Conservation (phyloP, 2,329 filamentous ascomycete genomes). For the Cladophialophora carrionii region DNA sequence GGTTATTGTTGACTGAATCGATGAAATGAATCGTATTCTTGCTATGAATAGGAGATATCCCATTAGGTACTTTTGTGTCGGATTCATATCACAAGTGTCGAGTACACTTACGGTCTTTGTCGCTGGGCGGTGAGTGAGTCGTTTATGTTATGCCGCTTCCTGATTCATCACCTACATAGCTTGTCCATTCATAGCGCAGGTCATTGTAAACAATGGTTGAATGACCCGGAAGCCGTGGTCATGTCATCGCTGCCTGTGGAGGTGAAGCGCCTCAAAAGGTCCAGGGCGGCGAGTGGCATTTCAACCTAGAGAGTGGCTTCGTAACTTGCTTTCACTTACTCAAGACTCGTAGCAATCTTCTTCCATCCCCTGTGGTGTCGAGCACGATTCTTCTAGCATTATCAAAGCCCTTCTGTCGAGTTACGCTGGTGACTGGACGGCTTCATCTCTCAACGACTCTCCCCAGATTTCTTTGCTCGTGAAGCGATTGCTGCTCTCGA, state of each 20-base stretch:
- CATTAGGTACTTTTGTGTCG: background rate
- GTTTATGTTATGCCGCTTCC: background rate
- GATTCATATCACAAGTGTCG: background rate
- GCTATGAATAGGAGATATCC: background rate
- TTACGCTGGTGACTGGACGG: background rate
- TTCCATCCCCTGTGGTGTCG: background rate
- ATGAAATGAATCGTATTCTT: background rate
- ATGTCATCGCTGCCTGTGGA: background rate
- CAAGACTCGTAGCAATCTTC: background rate
- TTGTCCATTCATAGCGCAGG: background rate
- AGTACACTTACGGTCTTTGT: background rate
- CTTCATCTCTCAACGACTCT: background rate
- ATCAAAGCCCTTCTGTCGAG: background rate
- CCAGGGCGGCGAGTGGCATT: background rate
- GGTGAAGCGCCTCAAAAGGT: background rate
- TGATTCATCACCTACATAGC: background rate
- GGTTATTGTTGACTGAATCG: no score
- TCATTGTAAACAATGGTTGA: background rate
- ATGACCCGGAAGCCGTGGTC: background rate
- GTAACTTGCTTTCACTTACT: background rate
- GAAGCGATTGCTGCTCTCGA: background rate
- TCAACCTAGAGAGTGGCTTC: background rate
- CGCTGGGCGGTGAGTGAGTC: background rate
- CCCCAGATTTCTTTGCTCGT: no score
- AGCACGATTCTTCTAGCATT: background rate